phyloP scores from a whole-genome alignment of 2,329 filamentous ascomycete species.

The Venturia oleaginea region DNA sequence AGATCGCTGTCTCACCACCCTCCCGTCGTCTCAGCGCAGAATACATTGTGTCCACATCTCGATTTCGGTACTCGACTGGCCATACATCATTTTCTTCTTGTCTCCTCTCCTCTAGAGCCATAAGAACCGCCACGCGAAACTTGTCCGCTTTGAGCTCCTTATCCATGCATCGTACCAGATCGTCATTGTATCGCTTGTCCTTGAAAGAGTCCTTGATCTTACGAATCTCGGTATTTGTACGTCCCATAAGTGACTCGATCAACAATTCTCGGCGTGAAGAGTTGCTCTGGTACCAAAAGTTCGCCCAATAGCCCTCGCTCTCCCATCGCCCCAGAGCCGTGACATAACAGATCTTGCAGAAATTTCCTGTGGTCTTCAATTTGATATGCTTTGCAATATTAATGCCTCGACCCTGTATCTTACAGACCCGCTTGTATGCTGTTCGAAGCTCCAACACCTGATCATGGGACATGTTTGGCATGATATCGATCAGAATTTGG shows the following conservation, averaged over 20 bases:
- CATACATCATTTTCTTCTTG: constrained; percentile 68
- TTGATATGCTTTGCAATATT: constrained; percentile 83
- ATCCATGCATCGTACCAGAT: constrained; percentile 75
- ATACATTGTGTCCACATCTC: constrained; percentile 66
- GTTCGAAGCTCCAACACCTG: constrained; percentile 77
- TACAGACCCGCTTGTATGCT: constrained; percentile 87
- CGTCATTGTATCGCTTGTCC: constrained; percentile 85
- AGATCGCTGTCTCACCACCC: constrained; percentile 81
- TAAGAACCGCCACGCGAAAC: constrained; percentile 79
- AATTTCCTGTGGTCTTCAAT: constrained; percentile 63
- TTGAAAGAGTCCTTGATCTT: constrained; percentile 81
- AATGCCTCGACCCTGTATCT: constrained; percentile 69
- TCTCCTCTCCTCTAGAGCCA: constrained; percentile 70
- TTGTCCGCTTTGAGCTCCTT: constrained; percentile 92
- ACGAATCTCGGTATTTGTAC: constrained; percentile 76
- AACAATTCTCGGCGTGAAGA: constrained; percentile 77
- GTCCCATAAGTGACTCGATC: constrained; percentile 87
- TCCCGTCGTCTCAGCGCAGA: constrained; percentile 59
- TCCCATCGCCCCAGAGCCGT: constrained; percentile 87
- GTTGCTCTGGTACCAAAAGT: constrained; percentile 92
- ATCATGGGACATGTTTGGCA: constrained; percentile 76
- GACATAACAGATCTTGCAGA: constrained; percentile 87
- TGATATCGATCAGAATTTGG: constrained; percentile 70
- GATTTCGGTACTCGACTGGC: constrained; percentile 46
- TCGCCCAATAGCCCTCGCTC: constrained; percentile 93